Evolutionary conservation across 2,329 filamentous ascomycete species (phyloP), one percentile per base, ranked within the genome.

Genomic region (Coniochaeta sp.): DNA sequence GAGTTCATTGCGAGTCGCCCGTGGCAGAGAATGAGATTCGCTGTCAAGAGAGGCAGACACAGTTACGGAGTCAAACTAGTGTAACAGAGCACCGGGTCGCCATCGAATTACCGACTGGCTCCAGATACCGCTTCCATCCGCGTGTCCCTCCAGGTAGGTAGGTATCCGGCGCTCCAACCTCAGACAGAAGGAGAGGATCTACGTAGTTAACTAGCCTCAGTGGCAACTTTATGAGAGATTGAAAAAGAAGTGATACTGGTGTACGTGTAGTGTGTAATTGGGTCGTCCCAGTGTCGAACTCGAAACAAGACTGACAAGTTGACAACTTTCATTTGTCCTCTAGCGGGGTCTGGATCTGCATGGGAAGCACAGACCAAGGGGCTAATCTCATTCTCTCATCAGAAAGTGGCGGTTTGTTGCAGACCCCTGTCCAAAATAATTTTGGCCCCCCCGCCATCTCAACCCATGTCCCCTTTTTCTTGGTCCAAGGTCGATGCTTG

Each of bases 401-500:
- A 26, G 47, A 52, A 52, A 52, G 47, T 52, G 47, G 47, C 47
- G 47, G 47, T 14, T 52, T 24, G 17, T 52, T 6, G 24, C 12
- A 31, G 47, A 52, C 47, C 47, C 47, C 24, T 31, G 24, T 52
- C 24, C 24, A 17, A 31, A 52, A 52, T 31, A 52, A 52, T 28
- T 52, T 9, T 28, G 12, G 47, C 47, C 47, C 47, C 47, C 31
- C n/a, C n/a, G n/a, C 47, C 47, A 52, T 52, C 24, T n/a, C 22
- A 31, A 52, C 47, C 47, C 47, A 52, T 52, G 54, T 57, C 54
- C 54, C 54, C 54, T 57, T 57, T 57, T 57, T 57, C n/a, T 14
- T 26, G 17, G 54, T 11, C 34, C 14, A 57, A 26, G n/a, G 54
- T 3, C 34, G 54, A 57, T 12, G 31, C n/a, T 36, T 57, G 28